Base-by-base conservation (phyloP, 75 land plant genomes). In the Sequoiadendron giganteum region DNA sequence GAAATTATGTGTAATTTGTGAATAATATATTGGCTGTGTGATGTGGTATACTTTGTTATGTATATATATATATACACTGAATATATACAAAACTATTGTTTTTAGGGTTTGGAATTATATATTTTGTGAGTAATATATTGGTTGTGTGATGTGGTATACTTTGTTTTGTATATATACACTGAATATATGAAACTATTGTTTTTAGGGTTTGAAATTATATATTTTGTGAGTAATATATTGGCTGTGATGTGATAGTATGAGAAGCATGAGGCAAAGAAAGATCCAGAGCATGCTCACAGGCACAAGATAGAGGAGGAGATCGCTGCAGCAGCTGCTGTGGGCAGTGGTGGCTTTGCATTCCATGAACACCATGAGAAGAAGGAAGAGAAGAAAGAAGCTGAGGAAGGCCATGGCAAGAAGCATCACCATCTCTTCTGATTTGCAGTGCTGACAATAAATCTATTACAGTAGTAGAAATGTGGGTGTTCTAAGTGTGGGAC, bases 331-430 rank as follows among this genome's bases (percentile, higher is more conserved):
- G 77, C 42, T 34, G 87, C 90, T 85, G 83, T 86, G 9, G 91
- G 91, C 54, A 45, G 87, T 4, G 91, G 87, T 38, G 91, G 91
- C 0, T 90, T 85, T 76, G 90, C 83, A n/a, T 49, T 90, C 40
- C 85, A 90, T 73, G 91, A 90, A 49, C 91, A 86, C 87, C 90
- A 90, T 49, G 82, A 90, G 40, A 90, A 88, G 77, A 54, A 89
- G 58, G 61, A 84, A 61, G 85, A 18, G 34, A 77, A 87, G 39
- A 18, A 89, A 19, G 85, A 42, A 14, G 89, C 39, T 9, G 75
- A 88, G 75, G 87, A 87, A 15, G 84, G 34, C 3, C 1, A 3
- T n/a, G 84, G 49, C 54, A 82, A 47, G 84, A 45, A 82, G 15
- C 84, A n/a, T n/a, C 84, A 47, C 84, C 84, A 82, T 82, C 84